Evolutionary conservation across 345 rosid species (phyloP), one percentile per base, ranked within the genome.

Genomic region (Brassica juncea): DNA sequence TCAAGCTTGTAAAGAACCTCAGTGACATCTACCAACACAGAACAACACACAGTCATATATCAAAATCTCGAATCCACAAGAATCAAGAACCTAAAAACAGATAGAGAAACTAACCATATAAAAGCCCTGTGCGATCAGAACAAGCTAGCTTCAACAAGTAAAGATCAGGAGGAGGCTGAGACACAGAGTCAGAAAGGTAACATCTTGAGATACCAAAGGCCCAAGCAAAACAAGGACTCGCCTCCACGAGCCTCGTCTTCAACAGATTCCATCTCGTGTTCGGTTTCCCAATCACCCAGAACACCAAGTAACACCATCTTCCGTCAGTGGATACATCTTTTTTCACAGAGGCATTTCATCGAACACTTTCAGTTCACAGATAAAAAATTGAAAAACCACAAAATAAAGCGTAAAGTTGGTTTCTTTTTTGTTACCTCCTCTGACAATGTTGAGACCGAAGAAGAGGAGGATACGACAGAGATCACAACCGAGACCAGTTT

Each of bases 401-500:
- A 23, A 23, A 23, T 23, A 23, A 47, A 47, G 19, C 2, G 2
- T 49, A 49, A 49, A 49, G 57, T 49, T 49, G 57, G 19, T 49
- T 49, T 19, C 11, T 1, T 34, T n/a, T 49, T 49, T n/a, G 19
- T 73, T 73, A 95, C 99, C 99, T 89, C 93, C 99, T 82, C 91
- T 77, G 72, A 87, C 90, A 87, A 95, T 88, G 89, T 83, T 87
- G 73, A 91, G 86, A 27, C 98, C 98, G 84, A 95, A 93, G 88
- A 88, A 89, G 86, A 95, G 98, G 37, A 95, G 83, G 86, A 95
- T 86, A 74, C 98, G 97, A 69, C 98, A 92, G 68, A 95, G 81
- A 77, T 95, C 99, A 65, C 94, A 89, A 77, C 99, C 99, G 3
- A 95, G 81, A 3, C 99, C 99, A 57, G 99, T 92, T 85, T 95